Evolutionary conservation across 2,329 filamentous ascomycete genomes (phyloP).

Genomic region (Epichloe scottii): DNA sequence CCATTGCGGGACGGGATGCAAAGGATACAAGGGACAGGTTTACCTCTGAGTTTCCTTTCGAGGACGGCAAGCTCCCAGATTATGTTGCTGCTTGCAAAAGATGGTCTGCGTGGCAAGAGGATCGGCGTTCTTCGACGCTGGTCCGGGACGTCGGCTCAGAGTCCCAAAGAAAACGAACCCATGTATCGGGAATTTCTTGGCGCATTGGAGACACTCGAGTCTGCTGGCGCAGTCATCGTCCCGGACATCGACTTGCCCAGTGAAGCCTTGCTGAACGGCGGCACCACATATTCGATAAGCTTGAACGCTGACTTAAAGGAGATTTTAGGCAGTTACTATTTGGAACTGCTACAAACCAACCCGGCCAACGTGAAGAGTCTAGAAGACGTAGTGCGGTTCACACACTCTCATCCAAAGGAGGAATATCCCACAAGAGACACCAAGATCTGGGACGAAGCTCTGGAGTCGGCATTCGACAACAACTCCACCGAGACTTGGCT

Average conservation of each 20-base stretch:
- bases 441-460: slow-evolving; percentile 37
- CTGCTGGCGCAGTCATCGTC: slow-evolving; percentile 45
- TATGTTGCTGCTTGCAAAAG: slow-evolving; percentile 6
- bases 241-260: slow-evolving; percentile 21
- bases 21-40: no score
- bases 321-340: slow-evolving; percentile 38
- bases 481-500: slow-evolving; percentile 43
- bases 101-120: slow-evolving; percentile 40
- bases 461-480: slow-evolving; percentile 41
- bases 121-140: slow-evolving; percentile 46
- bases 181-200: slow-evolving; percentile 31
- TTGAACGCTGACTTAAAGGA: slow-evolving; percentile 44
- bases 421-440: slow-evolving; percentile 47
- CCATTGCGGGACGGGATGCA: no score
- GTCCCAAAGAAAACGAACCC: not conserved
- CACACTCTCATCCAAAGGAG: slow-evolving; percentile 37
- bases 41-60: no score
- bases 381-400: slow-evolving; percentile 40
- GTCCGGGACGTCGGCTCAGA: slow-evolving; percentile 27
- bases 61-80: no score
- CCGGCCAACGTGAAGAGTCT: slow-evolving; percentile 42
- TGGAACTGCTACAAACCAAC: slow-evolving; percentile 42
- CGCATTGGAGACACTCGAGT: slow-evolving; percentile 37
- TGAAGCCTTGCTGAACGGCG: slow-evolving; percentile 9
- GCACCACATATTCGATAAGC: slow-evolving; percentile 24